These are phyloP conservation scores for Cucurbita moschata DNA, from an alignment of 306 rosid species.

Conservation along the genomic window DNA sequence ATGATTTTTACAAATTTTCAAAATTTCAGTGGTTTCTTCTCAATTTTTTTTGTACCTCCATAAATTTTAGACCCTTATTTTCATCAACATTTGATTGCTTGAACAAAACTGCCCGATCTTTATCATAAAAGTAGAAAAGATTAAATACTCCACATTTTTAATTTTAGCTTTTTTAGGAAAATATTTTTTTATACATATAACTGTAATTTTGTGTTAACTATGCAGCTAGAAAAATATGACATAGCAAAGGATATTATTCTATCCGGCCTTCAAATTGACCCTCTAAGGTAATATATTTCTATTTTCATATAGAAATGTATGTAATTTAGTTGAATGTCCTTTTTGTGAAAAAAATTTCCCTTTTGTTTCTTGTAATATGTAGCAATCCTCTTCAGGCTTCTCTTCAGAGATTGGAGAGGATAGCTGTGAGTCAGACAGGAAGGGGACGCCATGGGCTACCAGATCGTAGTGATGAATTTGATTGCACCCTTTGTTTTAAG, in stretches of 20 bases:
- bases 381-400: conserved; percentile 55
- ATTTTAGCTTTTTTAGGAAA: background rate
- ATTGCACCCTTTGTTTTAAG: conserved; percentile 88
- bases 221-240: conserved; percentile 83
- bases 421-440: conserved; percentile 23
- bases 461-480: conserved; percentile 74
- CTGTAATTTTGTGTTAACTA: conserved; percentile 10
- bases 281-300: conserved; percentile 46
- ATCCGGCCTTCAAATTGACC: conserved; percentile 82
- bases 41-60: background rate
- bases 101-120: background rate
- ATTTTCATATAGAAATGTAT: background rate
- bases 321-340: conserved; percentile 5
- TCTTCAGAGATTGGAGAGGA: conserved; percentile 56
- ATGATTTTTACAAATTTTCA: background rate
- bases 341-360: conserved; percentile 1
- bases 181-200: background rate
- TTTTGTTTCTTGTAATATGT: conserved; percentile 29
- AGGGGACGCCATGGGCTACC: conserved; percentile 33
- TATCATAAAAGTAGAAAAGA: background rate
- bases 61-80: background rate
- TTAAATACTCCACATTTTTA: background rate
- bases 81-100: background rate
- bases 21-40: background rate
- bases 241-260: conserved; percentile 73